Evolutionary conservation across 164 flowering plant species (phyloP).

Genomic region (Kalanchoe fedtschenkoi): DNA sequence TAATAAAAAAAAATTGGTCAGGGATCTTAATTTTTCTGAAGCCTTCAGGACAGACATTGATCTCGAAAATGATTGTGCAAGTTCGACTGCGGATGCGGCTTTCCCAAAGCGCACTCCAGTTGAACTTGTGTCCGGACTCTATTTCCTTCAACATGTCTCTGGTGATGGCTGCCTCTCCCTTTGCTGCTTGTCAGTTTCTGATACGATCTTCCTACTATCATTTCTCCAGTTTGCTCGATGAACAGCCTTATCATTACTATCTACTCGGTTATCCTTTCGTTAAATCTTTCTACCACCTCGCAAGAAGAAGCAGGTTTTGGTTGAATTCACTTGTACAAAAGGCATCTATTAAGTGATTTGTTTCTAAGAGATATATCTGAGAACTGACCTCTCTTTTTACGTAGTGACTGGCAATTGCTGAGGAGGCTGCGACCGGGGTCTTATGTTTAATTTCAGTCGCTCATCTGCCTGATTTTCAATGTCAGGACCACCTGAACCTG

Average conservation of each 20-base stretch:
- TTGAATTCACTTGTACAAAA: not conserved
- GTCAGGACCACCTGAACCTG: constrained; percentile 32
- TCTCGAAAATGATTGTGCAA: constrained; percentile 68
- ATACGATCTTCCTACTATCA: constrained; percentile 32
- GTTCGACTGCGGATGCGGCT: constrained; percentile 70
- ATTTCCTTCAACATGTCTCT: constrained; percentile 84
- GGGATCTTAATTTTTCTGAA: constrained; percentile 30
- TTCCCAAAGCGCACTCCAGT: constrained; percentile 38
- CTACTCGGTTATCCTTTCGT: constrained; percentile 35
- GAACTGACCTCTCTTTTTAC: constrained; percentile 52
- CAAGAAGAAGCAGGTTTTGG: not conserved
- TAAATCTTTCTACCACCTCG: constrained; percentile 27
- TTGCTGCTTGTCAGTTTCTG: constrained; percentile 39
- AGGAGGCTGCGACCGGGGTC: constrained; percentile 61
- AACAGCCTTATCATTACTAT: constrained; percentile 34
- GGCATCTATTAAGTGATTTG: not conserved
- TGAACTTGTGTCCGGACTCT: constrained; percentile 4
- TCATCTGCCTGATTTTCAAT: constrained; percentile 32
- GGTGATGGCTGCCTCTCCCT: constrained; percentile 60
- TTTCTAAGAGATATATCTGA: not conserved
- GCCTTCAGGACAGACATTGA: constrained; percentile 38
- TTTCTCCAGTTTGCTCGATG: constrained; percentile 53
- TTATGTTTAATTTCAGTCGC: constrained; percentile 69
- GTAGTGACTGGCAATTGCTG: constrained; percentile 32
- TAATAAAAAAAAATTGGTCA: constrained; percentile 31